Evolutionary conservation across 2,329 filamentous ascomycete genomes (phyloP), one percentile per base, ranked within the genome.

Genomic region (Clarireedia monteithiana): DNA sequence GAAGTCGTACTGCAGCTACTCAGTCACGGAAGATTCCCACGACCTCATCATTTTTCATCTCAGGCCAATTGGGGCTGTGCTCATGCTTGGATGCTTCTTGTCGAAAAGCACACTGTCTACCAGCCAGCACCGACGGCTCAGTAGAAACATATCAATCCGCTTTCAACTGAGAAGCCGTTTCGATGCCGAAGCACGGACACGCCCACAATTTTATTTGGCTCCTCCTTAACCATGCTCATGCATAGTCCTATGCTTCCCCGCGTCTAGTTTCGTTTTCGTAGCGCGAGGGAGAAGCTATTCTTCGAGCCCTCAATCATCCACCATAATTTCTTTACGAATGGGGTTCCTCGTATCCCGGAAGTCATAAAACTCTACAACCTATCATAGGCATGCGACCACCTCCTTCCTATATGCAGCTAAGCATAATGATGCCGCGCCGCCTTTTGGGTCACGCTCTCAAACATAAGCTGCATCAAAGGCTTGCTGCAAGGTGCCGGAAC

Each of bases 361-460:
- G 48, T 20, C 12, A 42, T 23, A n/a, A 49, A 23, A 44, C 17
- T 39, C 48, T 34, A 45, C 38, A 23, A 9, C 40, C 47, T 44
- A 23, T 15, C 44, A 47, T 24, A 26, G 30, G 14, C 40, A 50
- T 17, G 24, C 36, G 15, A 24, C 17, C 15, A 42, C 27, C 46
- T 46, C 51, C 30, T 48, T 42, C 44, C 47, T 34, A 27, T 23
- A 53, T 53, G 52, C 52, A 40, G 45, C 38, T 38, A 50, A 55
- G 20, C 5, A 40, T 36, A 50, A 46, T 26, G 26, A 48, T 54
- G 38, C 45, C 45, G 52, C 45, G 52, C 52, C 26, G 45, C 44
- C 48, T 44, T 42, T 49, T 34, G 15, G 36, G 26, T 55, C 53
- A 55, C 53, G 47, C 53, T 44, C 53, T 50, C 47, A 50, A 34